These are phyloP conservation scores for Alternaria triticina DNA, from an alignment of 2,329 filamentous ascomycete species.

Conservation along the genomic window DNA sequence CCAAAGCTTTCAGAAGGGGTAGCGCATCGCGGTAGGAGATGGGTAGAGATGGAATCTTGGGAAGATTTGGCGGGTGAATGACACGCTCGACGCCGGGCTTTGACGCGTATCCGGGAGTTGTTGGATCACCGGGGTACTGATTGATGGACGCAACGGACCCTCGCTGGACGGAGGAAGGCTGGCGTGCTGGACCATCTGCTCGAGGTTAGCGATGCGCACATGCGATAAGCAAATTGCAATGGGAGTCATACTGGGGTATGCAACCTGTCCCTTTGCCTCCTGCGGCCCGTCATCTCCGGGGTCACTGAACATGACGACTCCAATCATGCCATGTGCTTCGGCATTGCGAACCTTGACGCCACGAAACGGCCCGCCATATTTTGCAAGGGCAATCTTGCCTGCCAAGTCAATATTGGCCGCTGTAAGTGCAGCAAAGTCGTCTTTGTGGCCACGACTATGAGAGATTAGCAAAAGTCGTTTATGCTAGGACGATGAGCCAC, in stretches of 20 bases:
- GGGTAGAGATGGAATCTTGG: conserved; percentile 78
- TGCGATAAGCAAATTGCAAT: no score
- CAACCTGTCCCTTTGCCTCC: conserved; percentile 47
- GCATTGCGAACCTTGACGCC: conserved; percentile 59
- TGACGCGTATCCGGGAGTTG: conserved; percentile 71
- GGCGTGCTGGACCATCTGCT: conserved; percentile 53
- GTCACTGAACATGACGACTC: conserved; percentile 53
- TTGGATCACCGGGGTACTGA: conserved; percentile 56
- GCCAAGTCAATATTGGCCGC: conserved; percentile 52
- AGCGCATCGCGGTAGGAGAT: conserved; percentile 83
- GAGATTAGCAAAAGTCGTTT: fast-evolving
- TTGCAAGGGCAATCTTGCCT: conserved; percentile 56
- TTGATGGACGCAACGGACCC: conserved; percentile 65
- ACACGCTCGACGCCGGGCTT: conserved; percentile 76
- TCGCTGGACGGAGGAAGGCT: conserved; percentile 55
- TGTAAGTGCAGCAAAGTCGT: conserved; percentile 52
- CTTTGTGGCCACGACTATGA: conserved; percentile 47
- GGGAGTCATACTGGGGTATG: conserved; percentile 44
- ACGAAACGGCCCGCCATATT: conserved; percentile 54
- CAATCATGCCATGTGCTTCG: conserved; percentile 53
- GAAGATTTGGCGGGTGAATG: conserved; percentile 64
- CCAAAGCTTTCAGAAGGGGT: conserved; percentile 79
- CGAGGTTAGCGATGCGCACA: conserved; percentile 34
- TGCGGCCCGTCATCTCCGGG: conserved; percentile 53
- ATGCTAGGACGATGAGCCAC: conserved; percentile 40